Conservation (phyloP, 2,329 filamentous ascomycete species). For the Xylariomycetidae sp. region DNA sequence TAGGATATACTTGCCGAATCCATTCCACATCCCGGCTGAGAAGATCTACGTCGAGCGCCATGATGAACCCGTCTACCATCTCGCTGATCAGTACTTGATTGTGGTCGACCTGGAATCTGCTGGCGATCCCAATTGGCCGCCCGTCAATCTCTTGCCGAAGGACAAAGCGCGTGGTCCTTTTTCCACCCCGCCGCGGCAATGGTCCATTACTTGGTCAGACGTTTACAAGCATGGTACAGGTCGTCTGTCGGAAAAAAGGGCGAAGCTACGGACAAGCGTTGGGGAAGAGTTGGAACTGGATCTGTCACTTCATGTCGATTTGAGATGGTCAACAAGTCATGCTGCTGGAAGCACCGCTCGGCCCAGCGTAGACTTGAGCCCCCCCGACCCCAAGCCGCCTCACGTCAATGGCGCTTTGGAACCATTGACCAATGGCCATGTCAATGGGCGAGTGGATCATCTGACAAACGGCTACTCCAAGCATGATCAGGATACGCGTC, state of each 20-base stretch:
- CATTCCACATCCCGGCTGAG: constrained; percentile 49
- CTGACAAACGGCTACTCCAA: constrained; percentile 15
- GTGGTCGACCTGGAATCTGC: constrained; percentile 49
- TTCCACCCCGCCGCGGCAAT: constrained; percentile 20
- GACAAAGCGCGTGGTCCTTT: constrained; percentile 21
- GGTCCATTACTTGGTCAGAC: constrained; percentile 22
- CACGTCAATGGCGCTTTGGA: constrained; percentile 30
- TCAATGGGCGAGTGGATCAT: constrained; percentile 24
- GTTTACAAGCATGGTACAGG: constrained; percentile 25
- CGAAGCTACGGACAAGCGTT: constrained; percentile 20
- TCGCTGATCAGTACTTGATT: constrained; percentile 47
- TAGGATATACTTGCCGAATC: constrained; percentile 41
- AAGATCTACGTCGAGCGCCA: constrained; percentile 45
- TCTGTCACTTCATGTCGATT: constrained; percentile 25
- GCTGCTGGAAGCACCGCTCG: constrained; percentile 15
- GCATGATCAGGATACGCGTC: constrained; percentile 17
- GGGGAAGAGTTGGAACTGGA: constrained; percentile 19
- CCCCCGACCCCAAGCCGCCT: constrained; percentile 39
- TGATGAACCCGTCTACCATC: constrained; percentile 41
- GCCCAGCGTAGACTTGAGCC: constrained; percentile 34
- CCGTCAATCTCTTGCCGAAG: constrained; percentile 34
- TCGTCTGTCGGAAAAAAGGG: constrained; percentile 18
- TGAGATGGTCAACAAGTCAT: constrained; percentile 26
- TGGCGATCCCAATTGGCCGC: constrained; percentile 48
- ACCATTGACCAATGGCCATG: constrained; percentile 27